Conservation (phyloP, 2,329 filamentous ascomycete genomes). For the Talaromyces albobiverticillius region DNA sequence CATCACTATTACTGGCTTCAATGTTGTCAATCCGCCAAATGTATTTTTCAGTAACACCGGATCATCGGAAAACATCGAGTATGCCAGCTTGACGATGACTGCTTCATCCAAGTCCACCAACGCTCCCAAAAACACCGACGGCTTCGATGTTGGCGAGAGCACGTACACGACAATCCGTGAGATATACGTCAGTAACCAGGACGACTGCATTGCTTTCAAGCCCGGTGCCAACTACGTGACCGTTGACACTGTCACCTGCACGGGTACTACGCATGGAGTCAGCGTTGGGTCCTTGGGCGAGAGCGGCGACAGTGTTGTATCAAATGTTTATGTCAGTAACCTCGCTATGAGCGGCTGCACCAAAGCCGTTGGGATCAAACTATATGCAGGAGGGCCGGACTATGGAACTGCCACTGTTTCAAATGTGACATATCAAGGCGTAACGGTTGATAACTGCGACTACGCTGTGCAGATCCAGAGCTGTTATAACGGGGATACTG, state of each 20-base stretch:
- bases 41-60: slow-evolving; percentile 45
- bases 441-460: slow-evolving; percentile 38
- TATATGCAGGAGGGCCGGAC: slow-evolving; percentile 38
- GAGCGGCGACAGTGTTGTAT: slow-evolving; percentile 38
- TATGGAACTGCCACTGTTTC: slow-evolving; percentile 38
- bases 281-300: slow-evolving; percentile 49
- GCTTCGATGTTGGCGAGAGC: slow-evolving; percentile 42
- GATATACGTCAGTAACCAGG: slow-evolving; percentile 39
- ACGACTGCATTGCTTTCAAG: slow-evolving; percentile 49
- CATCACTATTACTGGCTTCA: slow-evolving; percentile 37
- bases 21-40: slow-evolving; percentile 44
- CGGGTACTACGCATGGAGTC: slow-evolving; percentile 44
- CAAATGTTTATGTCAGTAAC: slow-evolving; percentile 42
- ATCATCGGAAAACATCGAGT: slow-evolving; percentile 33
- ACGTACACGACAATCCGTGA: slow-evolving; percentile 37
- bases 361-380: slow-evolving; percentile 49
- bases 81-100: slow-evolving; percentile 36
- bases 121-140: slow-evolving; percentile 42
- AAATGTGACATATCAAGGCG: slow-evolving; percentile 42
- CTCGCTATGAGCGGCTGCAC: slow-evolving; percentile 41
- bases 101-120: slow-evolving; percentile 40
- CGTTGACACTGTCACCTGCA: slow-evolving; percentile 43
- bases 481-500: slow-evolving; percentile 38
- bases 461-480: slow-evolving; percentile 49
- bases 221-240: slow-evolving; percentile 39